These are phyloP conservation scores for Noccaea caerulescens DNA, from an alignment of 345 rosid genomes.

Conservation along the genomic window DNA sequence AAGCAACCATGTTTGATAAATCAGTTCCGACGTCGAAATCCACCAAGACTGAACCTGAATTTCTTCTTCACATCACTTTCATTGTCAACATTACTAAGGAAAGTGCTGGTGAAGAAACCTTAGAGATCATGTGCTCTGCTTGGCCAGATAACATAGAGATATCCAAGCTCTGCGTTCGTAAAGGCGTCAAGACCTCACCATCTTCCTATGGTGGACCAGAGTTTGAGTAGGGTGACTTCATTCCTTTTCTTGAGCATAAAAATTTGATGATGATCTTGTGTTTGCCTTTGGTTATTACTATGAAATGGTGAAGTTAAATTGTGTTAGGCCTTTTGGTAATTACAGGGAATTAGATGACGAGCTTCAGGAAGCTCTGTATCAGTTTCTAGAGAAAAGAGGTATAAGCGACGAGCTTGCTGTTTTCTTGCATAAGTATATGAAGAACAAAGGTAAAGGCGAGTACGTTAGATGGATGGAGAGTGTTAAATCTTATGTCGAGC, in stretches of 20 bases:
- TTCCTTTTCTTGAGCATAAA: slow-evolving; percentile 15
- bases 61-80: slow-evolving; percentile 67
- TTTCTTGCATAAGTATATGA: slow-evolving; percentile 81
- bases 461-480: slow-evolving; percentile 72
- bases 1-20: slow-evolving; percentile 87
- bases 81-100: slow-evolving; percentile 68
- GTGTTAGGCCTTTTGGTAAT: slow-evolving; percentile 33
- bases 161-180: slow-evolving; percentile 56
- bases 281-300: slow-evolving; percentile 32
- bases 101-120: slow-evolving; percentile 50
- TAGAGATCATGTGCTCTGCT: slow-evolving; percentile 82
- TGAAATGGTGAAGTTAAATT: background rate
- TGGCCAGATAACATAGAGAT: slow-evolving; percentile 80
- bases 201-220: slow-evolving; percentile 68
- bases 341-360: slow-evolving; percentile 85
- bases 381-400: slow-evolving; percentile 69
- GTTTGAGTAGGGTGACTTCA: slow-evolving; percentile 59
- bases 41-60: slow-evolving; percentile 43
- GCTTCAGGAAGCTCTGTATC: slow-evolving; percentile 70
- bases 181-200: slow-evolving; percentile 33
- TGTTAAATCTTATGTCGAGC: slow-evolving; percentile 69
- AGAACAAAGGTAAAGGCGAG: slow-evolving; percentile 72
- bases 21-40: slow-evolving; percentile 53
- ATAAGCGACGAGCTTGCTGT: slow-evolving; percentile 66
- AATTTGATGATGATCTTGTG: slow-evolving; percentile 1